phyloP scores from a whole-genome alignment of 2,329 filamentous ascomycete species.

The Fusarium sp. region DNA sequence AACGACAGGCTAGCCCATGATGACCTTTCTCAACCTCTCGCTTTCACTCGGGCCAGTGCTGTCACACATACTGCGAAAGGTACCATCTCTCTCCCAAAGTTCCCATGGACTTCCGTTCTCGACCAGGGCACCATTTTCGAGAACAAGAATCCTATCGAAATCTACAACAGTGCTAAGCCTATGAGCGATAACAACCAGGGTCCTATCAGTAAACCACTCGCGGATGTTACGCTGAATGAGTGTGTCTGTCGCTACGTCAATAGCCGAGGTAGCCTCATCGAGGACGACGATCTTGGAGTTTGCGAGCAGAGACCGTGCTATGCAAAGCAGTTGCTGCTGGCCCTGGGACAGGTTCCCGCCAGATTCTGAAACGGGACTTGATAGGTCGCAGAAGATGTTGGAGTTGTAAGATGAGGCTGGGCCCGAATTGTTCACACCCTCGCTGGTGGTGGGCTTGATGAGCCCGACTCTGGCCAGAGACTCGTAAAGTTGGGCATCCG shows the following conservation, averaged over 20 bases:
- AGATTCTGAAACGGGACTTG: constrained; percentile 73
- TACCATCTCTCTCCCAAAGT: constrained; percentile 64
- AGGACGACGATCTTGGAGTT: constrained; percentile 81
- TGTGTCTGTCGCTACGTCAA: constrained; percentile 79
- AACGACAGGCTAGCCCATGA: constrained; percentile 39
- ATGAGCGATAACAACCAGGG: constrained; percentile 79
- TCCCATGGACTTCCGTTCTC: constrained; percentile 74
- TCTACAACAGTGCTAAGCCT: constrained; percentile 79
- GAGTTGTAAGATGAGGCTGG: constrained; percentile 57
- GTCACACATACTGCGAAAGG: constrained; percentile 71
- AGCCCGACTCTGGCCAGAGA: constrained; percentile 77
- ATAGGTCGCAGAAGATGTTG: constrained; percentile 72
- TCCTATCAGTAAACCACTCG: constrained; percentile 76
- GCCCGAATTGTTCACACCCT: constrained; percentile 45
- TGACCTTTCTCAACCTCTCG: constrained; percentile 60
- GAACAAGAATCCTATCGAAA: constrained; percentile 78
- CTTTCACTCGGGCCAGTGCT: constrained; percentile 64
- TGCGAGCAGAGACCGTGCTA: constrained; percentile 77
- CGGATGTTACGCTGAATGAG: constrained; percentile 79
- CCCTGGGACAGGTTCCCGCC: constrained; percentile 80
- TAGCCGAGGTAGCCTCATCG: constrained; percentile 81
- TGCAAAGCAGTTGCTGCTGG: constrained; percentile 79
- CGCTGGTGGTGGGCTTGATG: constrained; percentile 47
- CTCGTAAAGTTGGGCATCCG: constrained; percentile 74
- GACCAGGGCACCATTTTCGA: constrained; percentile 73